Percentiles rank a stretch among this genome's conserved stretches.
These are phyloP conservation scores for Leptographium radiaticola DNA, from an alignment of 2,329 filamentous ascomycete genomes.

Conservation along the genomic window DNA sequence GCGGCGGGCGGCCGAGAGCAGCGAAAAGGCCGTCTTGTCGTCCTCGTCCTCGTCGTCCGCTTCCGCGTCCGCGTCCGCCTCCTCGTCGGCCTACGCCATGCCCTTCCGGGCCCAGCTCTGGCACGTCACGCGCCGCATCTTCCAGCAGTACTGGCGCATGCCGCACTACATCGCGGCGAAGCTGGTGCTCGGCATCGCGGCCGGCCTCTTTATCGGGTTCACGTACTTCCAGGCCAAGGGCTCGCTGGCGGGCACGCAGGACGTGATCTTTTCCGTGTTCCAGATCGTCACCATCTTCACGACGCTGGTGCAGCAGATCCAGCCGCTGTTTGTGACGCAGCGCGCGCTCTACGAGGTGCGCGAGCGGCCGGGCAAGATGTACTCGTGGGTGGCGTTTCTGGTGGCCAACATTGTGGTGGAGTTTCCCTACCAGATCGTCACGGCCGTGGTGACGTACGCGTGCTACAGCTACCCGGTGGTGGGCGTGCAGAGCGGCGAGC, in stretches of 20 bases:
- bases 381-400: slow-evolving; percentile 78
- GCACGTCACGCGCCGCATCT: slow-evolving; percentile 59
- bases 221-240: slow-evolving; percentile 61
- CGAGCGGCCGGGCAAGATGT: slow-evolving; percentile 71
- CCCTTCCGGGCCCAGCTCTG: slow-evolving; percentile 55
- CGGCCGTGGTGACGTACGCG: slow-evolving; percentile 49
- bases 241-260: slow-evolving; percentile 64
- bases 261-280: slow-evolving; percentile 77
- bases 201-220: slow-evolving; percentile 68
- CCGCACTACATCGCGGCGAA: slow-evolving; percentile 85
- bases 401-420: slow-evolving; percentile 72
- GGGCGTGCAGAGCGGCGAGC: slow-evolving; percentile 31
- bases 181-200: slow-evolving; percentile 48
- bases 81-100: slow-evolving; percentile 62
- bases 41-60: slow-evolving; percentile 16
- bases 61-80: slow-evolving; percentile 34
- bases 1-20: not conserved
- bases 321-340: slow-evolving; percentile 76
- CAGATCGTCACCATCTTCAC: slow-evolving; percentile 73
- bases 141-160: slow-evolving; percentile 85
- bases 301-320: slow-evolving; percentile 63
- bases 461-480: slow-evolving; percentile 79
- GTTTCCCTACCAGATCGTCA: slow-evolving; percentile 69
- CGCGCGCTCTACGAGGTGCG: slow-evolving; percentile 72
- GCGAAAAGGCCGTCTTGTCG: too few species aligned